A percentile compares a stretch with the other conserved stretches of the same genome.
These are phyloP conservation scores for Rhodosporidiobolus odoratus DNA, from an alignment of 768 basidiomycete genomes.

Conservation along the genomic window DNA sequence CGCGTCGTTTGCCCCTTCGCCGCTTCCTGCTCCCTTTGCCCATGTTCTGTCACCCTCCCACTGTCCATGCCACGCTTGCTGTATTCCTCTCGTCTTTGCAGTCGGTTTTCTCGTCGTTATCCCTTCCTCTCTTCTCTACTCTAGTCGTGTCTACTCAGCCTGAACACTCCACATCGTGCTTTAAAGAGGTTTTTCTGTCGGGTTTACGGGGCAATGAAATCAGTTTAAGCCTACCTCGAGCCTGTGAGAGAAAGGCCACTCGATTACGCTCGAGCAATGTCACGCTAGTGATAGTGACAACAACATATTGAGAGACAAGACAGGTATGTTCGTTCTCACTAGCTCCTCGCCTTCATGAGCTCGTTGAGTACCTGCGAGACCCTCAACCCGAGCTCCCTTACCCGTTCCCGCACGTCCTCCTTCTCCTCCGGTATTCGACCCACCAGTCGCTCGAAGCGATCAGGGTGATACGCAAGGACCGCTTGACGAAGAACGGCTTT, in stretches of 20 bases:
- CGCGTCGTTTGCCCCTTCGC: background rate
- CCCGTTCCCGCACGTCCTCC: conserved; percentile 30
- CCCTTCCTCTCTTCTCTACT: too few relatives aligned
- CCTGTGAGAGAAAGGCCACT: too few relatives aligned
- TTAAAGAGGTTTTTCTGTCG: too few relatives aligned
- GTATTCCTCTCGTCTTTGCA: background rate
- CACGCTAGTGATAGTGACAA: too few relatives aligned
- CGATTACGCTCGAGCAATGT: too few relatives aligned
- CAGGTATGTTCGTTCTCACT: background rate
- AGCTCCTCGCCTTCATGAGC: background rate
- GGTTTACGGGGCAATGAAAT: too few relatives aligned
- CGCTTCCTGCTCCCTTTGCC: background rate
- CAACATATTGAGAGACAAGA: background rate
- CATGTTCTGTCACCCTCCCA: background rate
- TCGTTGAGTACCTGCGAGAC: conserved; percentile 34
- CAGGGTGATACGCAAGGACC: conserved; percentile 41
- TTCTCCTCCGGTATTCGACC: conserved; percentile 29
- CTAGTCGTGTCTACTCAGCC: too few relatives aligned
- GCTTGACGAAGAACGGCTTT: conserved; percentile 37
- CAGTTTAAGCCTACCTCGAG: too few relatives aligned
- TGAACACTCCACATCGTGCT: too few relatives aligned
- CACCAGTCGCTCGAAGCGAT: conserved; percentile 40
- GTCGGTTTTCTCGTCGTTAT: too few relatives aligned
- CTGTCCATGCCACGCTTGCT: background rate
- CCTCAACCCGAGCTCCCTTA: conserved; percentile 36